A percentile compares a stretch with the other conserved stretches of the same genome.
Conservation (phyloP, 768 basidiomycete genomes). For the Trametes cinnabarina region DNA sequence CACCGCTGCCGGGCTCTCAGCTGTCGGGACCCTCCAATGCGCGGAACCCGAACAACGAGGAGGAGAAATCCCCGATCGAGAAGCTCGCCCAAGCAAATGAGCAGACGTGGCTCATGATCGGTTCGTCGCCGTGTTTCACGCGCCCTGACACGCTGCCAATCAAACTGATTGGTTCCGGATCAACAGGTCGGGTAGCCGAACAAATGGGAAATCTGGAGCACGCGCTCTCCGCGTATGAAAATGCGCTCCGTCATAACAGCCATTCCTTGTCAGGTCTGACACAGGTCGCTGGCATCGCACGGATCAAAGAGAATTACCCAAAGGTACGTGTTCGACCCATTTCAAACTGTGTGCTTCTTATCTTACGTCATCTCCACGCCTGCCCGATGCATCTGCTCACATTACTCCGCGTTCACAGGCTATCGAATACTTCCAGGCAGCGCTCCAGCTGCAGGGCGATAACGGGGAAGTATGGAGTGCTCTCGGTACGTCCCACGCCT, state of each 20-base stretch:
- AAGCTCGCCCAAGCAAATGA: slow-evolving; percentile 87
- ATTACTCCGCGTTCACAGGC: slow-evolving; percentile 53
- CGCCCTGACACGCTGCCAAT: slow-evolving; percentile 17
- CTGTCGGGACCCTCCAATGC: slow-evolving; percentile 23
- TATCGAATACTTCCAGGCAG: slow-evolving; percentile 94
- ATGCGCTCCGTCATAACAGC: slow-evolving; percentile 93
- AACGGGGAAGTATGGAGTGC: slow-evolving; percentile 99
- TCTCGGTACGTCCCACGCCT: slow-evolving; percentile 55
- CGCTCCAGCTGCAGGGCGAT: slow-evolving; percentile 85
- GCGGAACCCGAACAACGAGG: slow-evolving; percentile 42
- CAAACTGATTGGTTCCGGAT: slow-evolving; percentile 30
- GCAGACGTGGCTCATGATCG: slow-evolving; percentile 93
- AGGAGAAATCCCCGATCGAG: slow-evolving; percentile 50
- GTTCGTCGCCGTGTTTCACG: slow-evolving; percentile 42
- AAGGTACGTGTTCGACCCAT: slow-evolving; percentile 59
- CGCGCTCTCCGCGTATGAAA: slow-evolving; percentile 90
- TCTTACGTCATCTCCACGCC: slow-evolving; percentile 21
- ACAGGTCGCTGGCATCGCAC: slow-evolving; percentile 92
- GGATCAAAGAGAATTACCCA: slow-evolving; percentile 96
- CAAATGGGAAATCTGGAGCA: slow-evolving; percentile 94
- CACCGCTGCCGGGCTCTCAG: slow-evolving; percentile 27
- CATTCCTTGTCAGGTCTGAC: slow-evolving; percentile 86
- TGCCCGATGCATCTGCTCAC: slow-evolving; percentile 20
- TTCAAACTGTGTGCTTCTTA: slow-evolving; percentile 3
- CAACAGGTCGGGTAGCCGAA: slow-evolving; percentile 86